A percentile compares a stretch with the other conserved stretches of the same genome.
These are phyloP conservation scores for Allium sativum DNA, from an alignment of 106 monocot species.

Conservation along the genomic window DNA sequence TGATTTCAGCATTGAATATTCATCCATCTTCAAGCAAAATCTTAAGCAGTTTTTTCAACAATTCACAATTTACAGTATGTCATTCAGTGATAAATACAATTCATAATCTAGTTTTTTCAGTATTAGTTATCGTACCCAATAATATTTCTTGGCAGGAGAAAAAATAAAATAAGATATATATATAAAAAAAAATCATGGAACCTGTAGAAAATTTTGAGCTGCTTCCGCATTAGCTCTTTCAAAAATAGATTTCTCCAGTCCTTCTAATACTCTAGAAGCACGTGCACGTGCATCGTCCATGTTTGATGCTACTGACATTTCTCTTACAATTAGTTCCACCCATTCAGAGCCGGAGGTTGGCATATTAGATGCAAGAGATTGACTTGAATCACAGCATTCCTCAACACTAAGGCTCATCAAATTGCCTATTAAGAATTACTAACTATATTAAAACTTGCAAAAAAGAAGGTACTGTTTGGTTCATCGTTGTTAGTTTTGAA, in stretches of 20 bases:
- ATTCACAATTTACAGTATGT: too few relatives aligned
- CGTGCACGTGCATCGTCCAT: slow-evolving; percentile 66
- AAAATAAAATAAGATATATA: neutral
- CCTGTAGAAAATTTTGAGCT: slow-evolving; percentile 37
- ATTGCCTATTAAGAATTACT: neutral
- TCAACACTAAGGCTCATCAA: neutral
- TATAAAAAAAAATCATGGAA: neutral
- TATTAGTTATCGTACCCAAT: too few relatives aligned
- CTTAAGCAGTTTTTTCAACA: too few relatives aligned
- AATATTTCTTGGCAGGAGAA: too few relatives aligned
- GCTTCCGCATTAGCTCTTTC: slow-evolving; percentile 25
- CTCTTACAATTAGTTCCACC: slow-evolving; percentile 74
- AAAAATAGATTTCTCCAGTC: slow-evolving; percentile 53
- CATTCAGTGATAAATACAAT: too few relatives aligned
- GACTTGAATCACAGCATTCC: neutral
- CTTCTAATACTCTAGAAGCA: slow-evolving; percentile 50
- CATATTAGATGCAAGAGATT: neutral
- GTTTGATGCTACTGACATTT: slow-evolving; percentile 68
- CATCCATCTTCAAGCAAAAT: too few relatives aligned
- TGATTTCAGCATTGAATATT: too few relatives aligned
- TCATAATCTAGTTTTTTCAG: too few relatives aligned
- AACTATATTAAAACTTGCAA: too few relatives aligned
- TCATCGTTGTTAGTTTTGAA: too few relatives aligned
- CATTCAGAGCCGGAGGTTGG: slow-evolving; percentile 49
- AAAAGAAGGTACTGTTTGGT: too few relatives aligned